Evolutionary conservation across 768 basidiomycete genomes (phyloP).

Genomic region (Podaxis mareebaensis): DNA sequence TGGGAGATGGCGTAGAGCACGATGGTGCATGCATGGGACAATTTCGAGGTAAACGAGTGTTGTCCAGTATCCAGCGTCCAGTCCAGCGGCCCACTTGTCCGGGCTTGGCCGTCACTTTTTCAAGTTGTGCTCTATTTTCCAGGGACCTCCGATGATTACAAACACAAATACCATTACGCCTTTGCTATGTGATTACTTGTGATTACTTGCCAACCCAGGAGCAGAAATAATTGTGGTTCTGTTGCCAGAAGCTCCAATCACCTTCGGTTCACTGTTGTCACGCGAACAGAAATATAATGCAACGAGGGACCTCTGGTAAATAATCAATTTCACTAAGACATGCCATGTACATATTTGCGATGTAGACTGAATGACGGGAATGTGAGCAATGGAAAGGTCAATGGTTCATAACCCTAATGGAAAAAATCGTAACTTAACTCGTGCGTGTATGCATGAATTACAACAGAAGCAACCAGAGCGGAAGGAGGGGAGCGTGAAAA

Average conservation of each 20-base stretch:
- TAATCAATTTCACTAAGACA: conserved; percentile 3
- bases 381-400: background rate
- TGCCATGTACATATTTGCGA: conserved; percentile 8
- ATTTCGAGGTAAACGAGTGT: conserved; percentile 18
- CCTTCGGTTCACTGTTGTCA: no score
- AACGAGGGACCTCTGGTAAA: background rate
- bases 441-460: conserved; percentile 8
- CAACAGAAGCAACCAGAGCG: background rate
- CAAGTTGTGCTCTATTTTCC: conserved; percentile 4
- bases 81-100: conserved; percentile 2
- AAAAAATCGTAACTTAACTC: background rate
- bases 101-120: conserved; percentile 10
- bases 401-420: conserved; percentile 11
- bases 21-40: conserved; percentile 53
- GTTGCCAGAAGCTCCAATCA: no score
- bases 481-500: background rate
- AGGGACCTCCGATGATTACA: background rate
- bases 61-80: conserved; percentile 11
- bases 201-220: no score
- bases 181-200: no score
- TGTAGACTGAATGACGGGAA: conserved; percentile 7
- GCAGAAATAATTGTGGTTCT: no score
- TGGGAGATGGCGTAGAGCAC: conserved; percentile 38
- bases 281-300: no score
- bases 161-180: background rate